Evolutionary conservation across 2,329 filamentous ascomycete genomes (phyloP).

Genomic region (Fusarium domesticum): DNA sequence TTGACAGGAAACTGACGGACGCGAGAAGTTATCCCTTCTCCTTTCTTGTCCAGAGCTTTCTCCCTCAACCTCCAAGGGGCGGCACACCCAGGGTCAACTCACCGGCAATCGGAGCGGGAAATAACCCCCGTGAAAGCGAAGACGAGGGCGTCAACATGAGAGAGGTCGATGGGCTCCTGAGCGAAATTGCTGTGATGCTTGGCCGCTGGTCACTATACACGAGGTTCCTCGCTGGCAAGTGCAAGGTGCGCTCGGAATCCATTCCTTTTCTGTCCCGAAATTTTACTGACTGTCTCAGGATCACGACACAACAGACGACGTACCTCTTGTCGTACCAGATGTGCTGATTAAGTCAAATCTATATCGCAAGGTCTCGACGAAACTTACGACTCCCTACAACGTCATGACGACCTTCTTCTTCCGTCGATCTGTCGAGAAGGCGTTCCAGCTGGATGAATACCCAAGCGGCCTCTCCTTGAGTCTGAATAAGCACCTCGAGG

Average conservation of each 20-base stretch:
- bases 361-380: conserved; percentile 70
- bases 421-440: conserved; percentile 91
- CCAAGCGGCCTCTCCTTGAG: conserved; percentile 77
- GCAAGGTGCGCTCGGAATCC: conserved; percentile 55
- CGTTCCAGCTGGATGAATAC: conserved; percentile 91
- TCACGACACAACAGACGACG: conserved; percentile 48
- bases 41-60: conserved; percentile 91
- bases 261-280: neutral
- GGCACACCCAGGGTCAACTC: conserved; percentile 71
- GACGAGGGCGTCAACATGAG: conserved; percentile 97
- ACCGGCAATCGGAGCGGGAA: conserved; percentile 61
- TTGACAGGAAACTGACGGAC: conserved; percentile 86
- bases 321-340: conserved; percentile 63
- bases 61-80: conserved; percentile 64
- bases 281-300: conserved; percentile 40
- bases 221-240: conserved; percentile 84
- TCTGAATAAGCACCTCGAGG: conserved; percentile 65
- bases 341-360: conserved; percentile 79
- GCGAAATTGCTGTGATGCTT: conserved; percentile 88
- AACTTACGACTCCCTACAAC: conserved; percentile 79
- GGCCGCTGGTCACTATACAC: conserved; percentile 90
- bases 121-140: conserved; percentile 63
- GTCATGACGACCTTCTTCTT: conserved; percentile 95
- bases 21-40: conserved; percentile 98
- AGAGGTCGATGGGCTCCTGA: conserved; percentile 83